Conservation (phyloP, 768 basidiomycete species). For the Trametopsis cervina region DNA sequence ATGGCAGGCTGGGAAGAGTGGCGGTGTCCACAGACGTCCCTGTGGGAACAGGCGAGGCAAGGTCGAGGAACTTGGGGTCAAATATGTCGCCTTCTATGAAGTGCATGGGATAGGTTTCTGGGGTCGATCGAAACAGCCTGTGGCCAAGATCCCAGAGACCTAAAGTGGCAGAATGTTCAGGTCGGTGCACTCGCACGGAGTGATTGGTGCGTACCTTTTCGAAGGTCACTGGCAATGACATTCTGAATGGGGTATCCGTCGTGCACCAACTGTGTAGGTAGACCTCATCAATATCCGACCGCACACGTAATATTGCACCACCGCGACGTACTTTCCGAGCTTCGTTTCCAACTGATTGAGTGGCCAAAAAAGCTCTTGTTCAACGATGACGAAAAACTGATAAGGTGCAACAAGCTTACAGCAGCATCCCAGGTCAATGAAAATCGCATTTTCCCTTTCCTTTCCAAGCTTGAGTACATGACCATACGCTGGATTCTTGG, state of each 20-base stretch:
- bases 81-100: conserved; percentile 53
- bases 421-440: conserved; percentile 36
- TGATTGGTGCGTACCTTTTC: neutral
- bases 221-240: neutral
- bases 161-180: conserved; percentile 15
- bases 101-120: conserved; percentile 41
- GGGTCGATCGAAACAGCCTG: conserved; percentile 45
- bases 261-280: neutral
- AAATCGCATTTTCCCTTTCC: conserved; percentile 25
- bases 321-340: conserved; percentile 10
- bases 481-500: conserved; percentile 15
- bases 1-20: conserved; percentile 21
- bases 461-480: conserved; percentile 24
- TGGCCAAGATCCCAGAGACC: conserved; percentile 58
- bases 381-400: too few species aligned
- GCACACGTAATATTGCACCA: too few species aligned
- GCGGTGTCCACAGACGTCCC: neutral
- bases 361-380: too few species aligned
- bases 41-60: conserved; percentile 8
- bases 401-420: too few species aligned
- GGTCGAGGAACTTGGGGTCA: conserved; percentile 34
- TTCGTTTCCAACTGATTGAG: conserved; percentile 14
- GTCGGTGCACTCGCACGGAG: neutral
- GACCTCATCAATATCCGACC: too few species aligned
- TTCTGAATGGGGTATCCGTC: neutral